Evolutionary conservation across 768 basidiomycete species (phyloP), one percentile per base, ranked within the genome.

Genomic region (Tephrocybe sp.): DNA sequence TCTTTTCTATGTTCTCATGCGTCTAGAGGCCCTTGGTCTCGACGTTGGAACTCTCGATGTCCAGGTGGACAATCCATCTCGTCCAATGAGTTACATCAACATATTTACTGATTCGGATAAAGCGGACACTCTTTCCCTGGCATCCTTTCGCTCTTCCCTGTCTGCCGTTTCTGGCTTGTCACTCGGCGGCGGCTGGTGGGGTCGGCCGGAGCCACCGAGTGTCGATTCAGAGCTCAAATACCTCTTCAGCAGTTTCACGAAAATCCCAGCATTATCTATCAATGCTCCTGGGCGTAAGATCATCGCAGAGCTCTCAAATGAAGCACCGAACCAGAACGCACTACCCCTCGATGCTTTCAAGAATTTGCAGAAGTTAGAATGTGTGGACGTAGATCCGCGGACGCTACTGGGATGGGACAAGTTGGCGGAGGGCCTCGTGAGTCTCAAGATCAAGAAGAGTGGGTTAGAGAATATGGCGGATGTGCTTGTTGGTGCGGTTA

Each of bases 221-320:
- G 68, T 88, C 56, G 87, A 93, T 47, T 63, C 73, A 2, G 88
- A 92, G 60, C 83, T 96, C 65, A 92, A 84, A 64, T 92, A 85
- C 66, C 77, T 95, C 54, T 96, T 84, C 71, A 92, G 91, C 64
- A 81, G 85, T 63, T 92, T 96, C 72, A 97, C 92, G 36, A 92
- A 89, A 68, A 73, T 97, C 0, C 93, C 93, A 13, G 86, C 92
- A 1, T 73, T 96, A 31, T 69, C 75, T 6, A 68, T 95, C 47
- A 77, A 73, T 52, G 76, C 85, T 1, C 87, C 89, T 0, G 80
- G 80, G 37, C 75, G 76, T 40, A 83, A 81, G 47, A 68, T 82
- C 56, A 84, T 95, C 21, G 64, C 77, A 5, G 92, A 92, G 62
- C 75, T 92, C 9, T 71, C 76, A 4, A 74, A 79, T 28, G 88